A percentile compares a stretch with the other conserved stretches of the same genome.
phyloP scores from a whole-genome alignment of 441 rosid genomes.

The Gossypium trilobum region DNA sequence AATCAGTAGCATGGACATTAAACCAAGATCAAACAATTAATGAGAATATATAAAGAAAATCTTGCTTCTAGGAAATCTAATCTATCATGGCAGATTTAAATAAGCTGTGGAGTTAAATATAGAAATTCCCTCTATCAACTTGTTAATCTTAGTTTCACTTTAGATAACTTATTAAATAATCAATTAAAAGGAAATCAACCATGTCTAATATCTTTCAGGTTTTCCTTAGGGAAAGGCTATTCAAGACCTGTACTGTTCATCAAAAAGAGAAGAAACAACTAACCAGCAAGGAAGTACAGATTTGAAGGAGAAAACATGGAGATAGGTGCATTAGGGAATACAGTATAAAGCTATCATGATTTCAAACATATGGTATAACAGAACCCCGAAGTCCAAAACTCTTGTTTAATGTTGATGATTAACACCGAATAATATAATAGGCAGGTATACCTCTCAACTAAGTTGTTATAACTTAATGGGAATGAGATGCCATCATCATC shows the following conservation, averaged over 20 bases:
- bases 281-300: not conserved
- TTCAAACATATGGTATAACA: not conserved
- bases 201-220: not conserved
- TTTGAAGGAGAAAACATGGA: not conserved
- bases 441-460: slow-evolving; percentile 55
- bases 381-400: slow-evolving; percentile 13
- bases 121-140: not conserved
- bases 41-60: slow-evolving; percentile 7
- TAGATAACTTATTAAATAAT: not conserved
- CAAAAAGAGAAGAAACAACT: not conserved
- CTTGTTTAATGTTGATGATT: not conserved
- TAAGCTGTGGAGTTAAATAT: slow-evolving; percentile 9
- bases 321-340: not conserved
- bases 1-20: slow-evolving; percentile 18
- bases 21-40: slow-evolving; percentile 7
- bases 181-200: slow-evolving; percentile 2
- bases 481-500: slow-evolving; percentile 76
- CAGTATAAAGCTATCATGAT: not conserved
- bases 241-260: not conserved
- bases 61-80: slow-evolving; percentile 13
- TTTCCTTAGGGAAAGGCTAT: not conserved
- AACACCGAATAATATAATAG: slow-evolving; percentile 10
- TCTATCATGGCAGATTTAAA: slow-evolving; percentile 11
- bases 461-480: slow-evolving; percentile 61
- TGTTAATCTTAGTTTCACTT: not conserved